Base-by-base conservation (phyloP, 2,329 filamentous ascomycete genomes). In the Botrytis porri region DNA sequence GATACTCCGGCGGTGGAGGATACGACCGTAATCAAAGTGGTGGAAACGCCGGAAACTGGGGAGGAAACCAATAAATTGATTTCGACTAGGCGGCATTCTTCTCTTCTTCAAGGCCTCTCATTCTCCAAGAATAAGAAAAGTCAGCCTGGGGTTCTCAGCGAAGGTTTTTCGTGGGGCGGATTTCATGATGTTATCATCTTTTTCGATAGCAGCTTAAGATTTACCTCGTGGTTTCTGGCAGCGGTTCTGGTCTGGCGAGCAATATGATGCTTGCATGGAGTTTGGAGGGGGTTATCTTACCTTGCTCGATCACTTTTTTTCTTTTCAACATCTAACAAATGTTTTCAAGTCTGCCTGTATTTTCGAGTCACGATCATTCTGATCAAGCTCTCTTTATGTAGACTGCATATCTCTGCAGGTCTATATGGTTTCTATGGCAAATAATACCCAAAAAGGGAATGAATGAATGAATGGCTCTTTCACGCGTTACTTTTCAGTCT, bases 401-500 rank as follows among this genome's bases (percentile, higher is more conserved):
- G 75, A 74, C 75, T 78, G 77, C 76, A 75, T 57, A 57, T 69
- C 75, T 78, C 73, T 64, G 77, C 77, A 77, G 73, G 51, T 77
- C 76, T 79, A 75, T 74, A 66, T 71, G 61, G 69, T 71, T 78
- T 78, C 78, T 78, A 80, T 77, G 72, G 76, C 75, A 74, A 57
- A 75, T 76, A 79, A 77, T 78, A 74, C 69, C 73, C 75, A 70
- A 37, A 43, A 74, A 74, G 74, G 65, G 51, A 29, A 57, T 57
- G 51, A 59, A 69, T 69, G 48, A 78, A 77, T 70, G 71, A 78
- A 77, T 77, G 75, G 73, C 77, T 73, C 75, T 78, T 76, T 76
- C 81, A 71, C 75, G 78, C 76, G 78, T 80, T 79, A 78, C 71
- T 79, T 78, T 80, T 88, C 86, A 39, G 86, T 85, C 82, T 90